These are phyloP conservation scores for Agaricales sp. DNA, from an alignment of 1,284 basidiomycete genomes.

Conservation along the genomic window DNA sequence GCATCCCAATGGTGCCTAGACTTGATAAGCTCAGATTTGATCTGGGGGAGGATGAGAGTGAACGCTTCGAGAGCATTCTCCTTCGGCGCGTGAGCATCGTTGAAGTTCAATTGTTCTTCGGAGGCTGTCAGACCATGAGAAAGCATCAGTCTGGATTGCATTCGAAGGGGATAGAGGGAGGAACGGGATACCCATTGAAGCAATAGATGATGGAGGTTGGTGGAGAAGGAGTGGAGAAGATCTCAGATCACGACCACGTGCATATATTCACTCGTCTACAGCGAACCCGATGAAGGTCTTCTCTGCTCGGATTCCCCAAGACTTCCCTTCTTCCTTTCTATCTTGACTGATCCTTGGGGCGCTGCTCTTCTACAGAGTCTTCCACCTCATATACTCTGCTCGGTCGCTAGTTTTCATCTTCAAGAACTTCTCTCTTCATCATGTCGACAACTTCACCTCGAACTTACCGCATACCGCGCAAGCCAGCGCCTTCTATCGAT, in stretches of 20 bases:
- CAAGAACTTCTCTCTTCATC: too few species aligned
- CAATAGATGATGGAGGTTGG: too few species aligned
- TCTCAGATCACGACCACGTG: too few species aligned
- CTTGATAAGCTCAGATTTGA: constrained; percentile 53
- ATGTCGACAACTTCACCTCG: not conserved
- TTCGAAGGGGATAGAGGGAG: not conserved
- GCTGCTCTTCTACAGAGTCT: too few species aligned
- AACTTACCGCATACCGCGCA: not conserved
- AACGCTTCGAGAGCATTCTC: constrained; percentile 56
- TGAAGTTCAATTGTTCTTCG: constrained; percentile 42
- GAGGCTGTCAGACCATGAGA: constrained; percentile 31
- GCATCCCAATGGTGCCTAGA: constrained; percentile 62
- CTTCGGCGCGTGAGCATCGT: constrained; percentile 45
- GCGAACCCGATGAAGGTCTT: too few species aligned
- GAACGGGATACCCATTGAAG: not conserved
- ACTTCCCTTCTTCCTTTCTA: too few species aligned
- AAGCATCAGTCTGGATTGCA: not conserved
- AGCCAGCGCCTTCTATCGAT: not conserved
- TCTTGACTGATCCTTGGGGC: too few species aligned
- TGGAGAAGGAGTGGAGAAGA: not conserved
- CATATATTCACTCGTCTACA: too few species aligned
- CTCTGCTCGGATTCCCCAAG: too few species aligned
- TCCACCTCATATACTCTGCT: too few species aligned
- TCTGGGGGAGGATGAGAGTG: constrained; percentile 34
- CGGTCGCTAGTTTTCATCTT: too few species aligned